Base-by-base conservation (phyloP, 1,284 basidiomycete species). In the Melanopsichium pennsylvanicum region DNA sequence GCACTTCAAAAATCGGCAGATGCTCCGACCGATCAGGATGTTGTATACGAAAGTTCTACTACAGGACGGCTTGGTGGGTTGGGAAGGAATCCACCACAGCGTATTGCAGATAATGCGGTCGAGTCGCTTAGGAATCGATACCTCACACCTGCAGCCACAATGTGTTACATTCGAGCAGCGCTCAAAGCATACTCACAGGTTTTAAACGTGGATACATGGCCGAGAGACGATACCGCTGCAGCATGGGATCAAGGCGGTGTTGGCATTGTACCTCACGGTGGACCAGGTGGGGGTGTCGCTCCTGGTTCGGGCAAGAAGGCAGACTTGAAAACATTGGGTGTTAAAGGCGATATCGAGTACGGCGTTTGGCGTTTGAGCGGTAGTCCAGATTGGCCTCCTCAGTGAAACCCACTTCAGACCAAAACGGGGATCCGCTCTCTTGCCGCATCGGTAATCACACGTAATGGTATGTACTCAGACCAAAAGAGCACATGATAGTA, bases 341-440 rank as follows among this genome's bases (percentile, higher is more conserved):
- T 55, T 16, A 57, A 69, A 22, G 73, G 73, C 5, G 73, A 75
- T 45, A 67, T 75, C 38, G 73, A 75, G 58, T 62, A 66, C 23
- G 68, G 71, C 2, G 45, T 71, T 2, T 75, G 73, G 73, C 34
- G 57, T 18, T 18, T 72, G 34, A 56, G 40, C 10, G 66, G 66
- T 27, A 47, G 46, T 22, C 56, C 56, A 0, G 44, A 70, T 38
- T 70, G 66, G 66, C 66, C 66, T 11, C 66, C 66, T 13, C 15
- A n/a, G 22, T 5, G 34, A n/a, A 41, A 41, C n/a, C n/a, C n/a
- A 19, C 15, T 27, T 16, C 9, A 27, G 21, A 48, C 31, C n/a
- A 12, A 19, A n/a, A 34, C 11, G 32, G 18, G 32, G 7, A 32
- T 22, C 26, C 13, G 7, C 8, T 40, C 38, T 40, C 25, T 29